These are phyloP conservation scores for Zalaria sp. DNA, from an alignment of 2,329 filamentous ascomycete species.

Conservation along the genomic window DNA sequence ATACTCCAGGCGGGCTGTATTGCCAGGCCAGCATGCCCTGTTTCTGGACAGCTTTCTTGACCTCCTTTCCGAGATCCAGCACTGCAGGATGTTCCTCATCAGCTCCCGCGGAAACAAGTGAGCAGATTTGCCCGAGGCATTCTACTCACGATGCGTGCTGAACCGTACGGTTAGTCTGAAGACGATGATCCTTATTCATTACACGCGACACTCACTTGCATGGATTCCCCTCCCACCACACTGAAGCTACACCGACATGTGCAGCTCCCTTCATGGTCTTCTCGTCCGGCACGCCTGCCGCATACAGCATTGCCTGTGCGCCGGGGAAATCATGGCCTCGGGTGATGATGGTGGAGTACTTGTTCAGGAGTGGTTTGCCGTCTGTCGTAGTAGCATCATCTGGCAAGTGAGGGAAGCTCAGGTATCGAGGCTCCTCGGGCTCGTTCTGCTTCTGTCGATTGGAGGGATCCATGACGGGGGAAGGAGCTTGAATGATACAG, in stretches of 20 bases:
- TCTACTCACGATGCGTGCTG: conserved; percentile 36
- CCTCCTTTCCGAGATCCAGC: conserved; percentile 72
- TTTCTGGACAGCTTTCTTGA: conserved; percentile 68
- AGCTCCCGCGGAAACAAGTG: too few species aligned
- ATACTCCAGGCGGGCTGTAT: conserved; percentile 82
- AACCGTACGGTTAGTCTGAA: not conserved
- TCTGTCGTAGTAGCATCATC: conserved; percentile 33
- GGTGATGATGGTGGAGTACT: conserved; percentile 73
- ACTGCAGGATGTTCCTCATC: conserved; percentile 33
- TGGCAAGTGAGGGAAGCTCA: conserved; percentile 42
- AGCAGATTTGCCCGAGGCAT: not conserved
- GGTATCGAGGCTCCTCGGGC: conserved; percentile 35
- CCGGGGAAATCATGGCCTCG: conserved; percentile 80
- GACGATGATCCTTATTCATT: too few species aligned
- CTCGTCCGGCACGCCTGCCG: conserved; percentile 70
- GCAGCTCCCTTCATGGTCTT: conserved; percentile 81
- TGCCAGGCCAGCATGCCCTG: conserved; percentile 89
- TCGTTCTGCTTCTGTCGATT: conserved; percentile 21
- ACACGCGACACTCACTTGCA: conserved; percentile 56
- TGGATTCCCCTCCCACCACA: conserved; percentile 97
- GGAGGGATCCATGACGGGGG: conserved; percentile 17
- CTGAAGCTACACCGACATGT: conserved; percentile 78
- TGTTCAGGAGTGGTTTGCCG: conserved; percentile 59
- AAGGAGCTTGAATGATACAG: too few species aligned
- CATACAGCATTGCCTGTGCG: conserved; percentile 92